phyloP scores from a whole-genome alignment of 176 grass and related monocot species.

The Eremochloa ophiuroides region DNA sequence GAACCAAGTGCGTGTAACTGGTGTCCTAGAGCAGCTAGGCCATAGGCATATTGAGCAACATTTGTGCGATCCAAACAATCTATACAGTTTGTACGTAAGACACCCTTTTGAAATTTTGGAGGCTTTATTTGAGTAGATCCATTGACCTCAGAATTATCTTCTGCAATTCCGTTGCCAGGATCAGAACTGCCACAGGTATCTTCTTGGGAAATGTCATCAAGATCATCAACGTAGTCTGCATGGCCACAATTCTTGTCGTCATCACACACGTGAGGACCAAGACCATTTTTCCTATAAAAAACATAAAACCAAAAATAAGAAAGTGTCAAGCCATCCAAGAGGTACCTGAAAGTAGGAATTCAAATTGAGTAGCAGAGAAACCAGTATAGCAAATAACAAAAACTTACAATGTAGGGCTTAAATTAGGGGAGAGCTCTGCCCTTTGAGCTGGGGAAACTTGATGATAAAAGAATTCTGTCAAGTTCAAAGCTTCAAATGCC shows the following conservation, averaged over 20 bases:
- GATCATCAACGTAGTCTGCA: slow-evolving; percentile 36
- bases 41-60: slow-evolving; percentile 94
- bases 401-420: slow-evolving; percentile 56
- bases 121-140: slow-evolving; percentile 36
- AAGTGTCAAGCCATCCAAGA: background rate
- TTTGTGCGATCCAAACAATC: slow-evolving; percentile 98
- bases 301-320: slow-evolving; percentile 8
- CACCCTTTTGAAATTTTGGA: slow-evolving; percentile 73
- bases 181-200: slow-evolving; percentile 49
- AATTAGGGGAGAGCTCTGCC: slow-evolving; percentile 35
- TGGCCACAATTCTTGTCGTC: slow-evolving; percentile 33
- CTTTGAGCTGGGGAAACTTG: slow-evolving; percentile 44
- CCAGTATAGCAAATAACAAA: slow-evolving; percentile 10
- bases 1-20: slow-evolving; percentile 76
- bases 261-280: slow-evolving; percentile 16
- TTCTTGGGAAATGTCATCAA: slow-evolving; percentile 56
- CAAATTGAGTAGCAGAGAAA: slow-evolving; percentile 10
- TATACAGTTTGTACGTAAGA: slow-evolving; percentile 92
- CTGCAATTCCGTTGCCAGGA: slow-evolving; percentile 46
- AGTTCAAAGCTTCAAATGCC: slow-evolving; percentile 69
- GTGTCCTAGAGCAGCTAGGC: slow-evolving; percentile 83
- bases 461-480: slow-evolving; percentile 82
- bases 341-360: background rate
- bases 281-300: slow-evolving; percentile 41
- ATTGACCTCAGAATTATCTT: slow-evolving; percentile 46